Conservation (phyloP, 208 protist species). For the Kentomonas sorsogonicus region DNA sequence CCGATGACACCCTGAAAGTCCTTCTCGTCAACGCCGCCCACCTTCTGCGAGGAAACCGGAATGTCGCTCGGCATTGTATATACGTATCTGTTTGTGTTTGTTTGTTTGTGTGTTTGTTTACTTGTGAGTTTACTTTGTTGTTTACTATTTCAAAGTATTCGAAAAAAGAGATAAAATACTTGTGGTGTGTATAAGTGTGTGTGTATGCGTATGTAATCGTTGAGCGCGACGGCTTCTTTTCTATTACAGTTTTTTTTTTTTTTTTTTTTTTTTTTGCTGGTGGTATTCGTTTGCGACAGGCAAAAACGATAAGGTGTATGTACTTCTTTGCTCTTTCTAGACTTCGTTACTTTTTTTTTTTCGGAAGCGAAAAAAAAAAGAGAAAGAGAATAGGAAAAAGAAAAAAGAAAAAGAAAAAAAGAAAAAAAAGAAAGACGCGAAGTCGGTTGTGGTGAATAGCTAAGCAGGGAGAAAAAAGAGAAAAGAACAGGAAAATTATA, state of each 20-base stretch:
- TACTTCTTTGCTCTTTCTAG: neutral
- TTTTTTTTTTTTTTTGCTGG: neutral
- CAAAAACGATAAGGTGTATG: too few species aligned
- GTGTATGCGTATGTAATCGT: too few species aligned
- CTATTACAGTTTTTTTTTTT: conserved; percentile 6
- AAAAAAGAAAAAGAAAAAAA: conserved; percentile 2
- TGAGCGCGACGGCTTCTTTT: too few species aligned
- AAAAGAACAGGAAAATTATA: conserved; percentile 13
- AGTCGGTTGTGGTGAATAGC: too few species aligned
- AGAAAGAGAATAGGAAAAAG: conserved; percentile 1
- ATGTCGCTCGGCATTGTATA: neutral
- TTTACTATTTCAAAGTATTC: too few species aligned
- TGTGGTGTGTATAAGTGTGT: too few species aligned
- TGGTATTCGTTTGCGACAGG: neutral
- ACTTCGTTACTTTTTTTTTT: neutral
- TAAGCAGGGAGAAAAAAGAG: conserved; percentile 12
- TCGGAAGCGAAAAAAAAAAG: neutral
- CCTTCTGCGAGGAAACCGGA: conserved; percentile 29
- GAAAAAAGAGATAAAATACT: too few species aligned
- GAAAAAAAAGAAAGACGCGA: conserved; percentile 6
- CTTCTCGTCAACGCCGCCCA: conserved; percentile 10
- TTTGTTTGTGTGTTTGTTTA: conserved; percentile 6
- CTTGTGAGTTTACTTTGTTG: too few species aligned
- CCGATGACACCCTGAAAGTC: conserved; percentile 38
- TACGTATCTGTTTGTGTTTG: neutral